phyloP scores from a whole-genome alignment of 129 eudicot species.

The Pulicaria dysenterica region DNA sequence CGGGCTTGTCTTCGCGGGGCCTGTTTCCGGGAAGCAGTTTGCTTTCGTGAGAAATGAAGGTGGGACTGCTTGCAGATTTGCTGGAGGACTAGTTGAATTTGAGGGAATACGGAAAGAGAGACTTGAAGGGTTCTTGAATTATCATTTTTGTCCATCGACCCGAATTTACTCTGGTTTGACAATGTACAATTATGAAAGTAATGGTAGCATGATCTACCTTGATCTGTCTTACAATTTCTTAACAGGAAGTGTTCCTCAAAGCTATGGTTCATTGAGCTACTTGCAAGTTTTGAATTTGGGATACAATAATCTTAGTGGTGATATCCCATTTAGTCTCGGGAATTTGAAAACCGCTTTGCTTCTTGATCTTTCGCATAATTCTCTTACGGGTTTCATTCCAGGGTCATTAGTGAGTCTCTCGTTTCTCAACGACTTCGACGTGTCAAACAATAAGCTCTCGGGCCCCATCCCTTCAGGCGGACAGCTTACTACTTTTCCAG shows the following conservation, averaged over 20 bases:
- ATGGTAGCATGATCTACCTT: conserved; percentile 86
- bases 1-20: conserved; percentile 69
- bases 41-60: conserved; percentile 92
- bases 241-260: conserved; percentile 63
- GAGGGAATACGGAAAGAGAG: conserved; percentile 71
- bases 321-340: conserved; percentile 69
- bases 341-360: conserved; percentile 60
- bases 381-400: conserved; percentile 66
- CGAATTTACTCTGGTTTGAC: conserved; percentile 72
- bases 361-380: conserved; percentile 75
- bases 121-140: conserved; percentile 65
- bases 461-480: conserved; percentile 82
- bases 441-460: conserved; percentile 73
- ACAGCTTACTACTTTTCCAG: conserved; percentile 82
- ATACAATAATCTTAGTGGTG: conserved; percentile 65
- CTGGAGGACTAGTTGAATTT: conserved; percentile 83
- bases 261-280: conserved; percentile 63
- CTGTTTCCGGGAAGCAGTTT: conserved; percentile 79
- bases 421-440: conserved; percentile 83
- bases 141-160: conserved; percentile 76
- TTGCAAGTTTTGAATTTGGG: conserved; percentile 75
- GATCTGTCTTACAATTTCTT: conserved; percentile 76
- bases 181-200: conserved; percentile 62
- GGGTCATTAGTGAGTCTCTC: conserved; percentile 77
- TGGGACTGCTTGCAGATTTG: conserved; percentile 80